Evolutionary conservation across 2,329 filamentous ascomycete genomes (phyloP).

Genomic region (Aspergillus flavus): DNA sequence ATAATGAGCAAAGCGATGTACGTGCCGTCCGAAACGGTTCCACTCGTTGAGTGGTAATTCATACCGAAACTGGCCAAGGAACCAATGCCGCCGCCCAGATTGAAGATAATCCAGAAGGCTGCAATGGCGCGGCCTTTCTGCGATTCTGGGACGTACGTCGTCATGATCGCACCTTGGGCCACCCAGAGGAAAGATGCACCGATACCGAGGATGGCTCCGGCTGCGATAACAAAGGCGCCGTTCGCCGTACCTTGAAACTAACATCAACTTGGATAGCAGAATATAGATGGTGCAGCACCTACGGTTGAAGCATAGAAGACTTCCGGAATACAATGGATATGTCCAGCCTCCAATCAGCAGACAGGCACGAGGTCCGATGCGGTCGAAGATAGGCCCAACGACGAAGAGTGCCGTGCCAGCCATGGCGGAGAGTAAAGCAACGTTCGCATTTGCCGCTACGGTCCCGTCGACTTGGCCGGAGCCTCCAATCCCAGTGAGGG

Average conservation of each 20-base stretch:
- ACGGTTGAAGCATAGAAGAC: conserved; percentile 49
- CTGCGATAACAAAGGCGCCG: conserved; percentile 48
- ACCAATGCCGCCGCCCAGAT: conserved; percentile 49
- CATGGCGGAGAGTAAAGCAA: conserved; percentile 48
- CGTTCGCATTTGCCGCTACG: conserved; percentile 51
- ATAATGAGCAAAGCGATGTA: conserved; percentile 55
- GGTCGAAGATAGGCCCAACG: conserved; percentile 48
- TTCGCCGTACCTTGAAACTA: conserved; percentile 34
- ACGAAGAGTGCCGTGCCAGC: conserved; percentile 49
- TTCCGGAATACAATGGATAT: conserved; percentile 50
- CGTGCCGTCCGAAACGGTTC: conserved; percentile 53
- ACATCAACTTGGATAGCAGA: background rate
- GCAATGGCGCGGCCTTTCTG: conserved; percentile 50
- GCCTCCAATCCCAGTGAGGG: conserved; percentile 49
- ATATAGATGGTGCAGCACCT: conserved; percentile 4
- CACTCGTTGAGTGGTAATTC: conserved; percentile 45
- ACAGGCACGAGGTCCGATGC: conserved; percentile 47
- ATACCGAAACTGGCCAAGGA: conserved; percentile 49
- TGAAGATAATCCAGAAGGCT: conserved; percentile 52
- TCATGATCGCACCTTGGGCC: conserved; percentile 54
- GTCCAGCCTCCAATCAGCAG: conserved; percentile 51
- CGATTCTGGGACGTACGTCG: conserved; percentile 47
- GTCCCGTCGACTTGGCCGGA: conserved; percentile 50
- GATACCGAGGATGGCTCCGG: conserved; percentile 50
- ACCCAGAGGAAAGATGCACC: conserved; percentile 52